phyloP scores from a whole-genome alignment of 129 eudicot species.

The Tagetes erecta region DNA sequence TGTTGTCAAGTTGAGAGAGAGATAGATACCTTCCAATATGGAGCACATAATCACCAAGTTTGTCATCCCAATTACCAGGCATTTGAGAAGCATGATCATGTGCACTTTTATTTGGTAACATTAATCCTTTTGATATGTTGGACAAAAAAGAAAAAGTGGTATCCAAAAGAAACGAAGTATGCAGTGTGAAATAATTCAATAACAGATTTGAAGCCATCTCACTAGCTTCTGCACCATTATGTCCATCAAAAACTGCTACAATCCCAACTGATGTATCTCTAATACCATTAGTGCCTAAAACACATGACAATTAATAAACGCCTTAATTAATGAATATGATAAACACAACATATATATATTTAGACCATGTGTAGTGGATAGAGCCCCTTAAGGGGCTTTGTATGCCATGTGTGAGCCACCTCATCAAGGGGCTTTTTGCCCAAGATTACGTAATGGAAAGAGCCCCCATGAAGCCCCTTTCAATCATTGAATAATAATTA shows the following conservation, averaged over 20 bases:
- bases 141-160: constrained; percentile 62
- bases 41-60: constrained; percentile 41
- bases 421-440: no score
- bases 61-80: constrained; percentile 52
- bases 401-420: no score
- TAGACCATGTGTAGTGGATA: no score
- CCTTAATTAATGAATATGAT: constrained; percentile 17
- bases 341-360: no score
- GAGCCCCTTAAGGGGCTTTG: no score
- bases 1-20: not conserved
- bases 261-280: constrained; percentile 71
- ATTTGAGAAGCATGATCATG: constrained; percentile 38
- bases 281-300: constrained; percentile 61
- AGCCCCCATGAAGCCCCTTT: no score
- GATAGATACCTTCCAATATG: constrained; percentile 65
- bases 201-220: constrained; percentile 82
- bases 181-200: constrained; percentile 76
- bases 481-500: no score
- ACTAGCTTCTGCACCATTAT: constrained; percentile 97
- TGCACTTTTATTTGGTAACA: constrained; percentile 53
- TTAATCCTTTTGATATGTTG: constrained; percentile 44
- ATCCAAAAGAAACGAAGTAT: constrained; percentile 84
- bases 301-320: constrained; percentile 20
- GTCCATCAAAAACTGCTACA: constrained; percentile 97
- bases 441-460: no score